Conservation (phyloP, 2,329 filamentous ascomycete genomes). For the Aspergillus quadrilineatus region DNA sequence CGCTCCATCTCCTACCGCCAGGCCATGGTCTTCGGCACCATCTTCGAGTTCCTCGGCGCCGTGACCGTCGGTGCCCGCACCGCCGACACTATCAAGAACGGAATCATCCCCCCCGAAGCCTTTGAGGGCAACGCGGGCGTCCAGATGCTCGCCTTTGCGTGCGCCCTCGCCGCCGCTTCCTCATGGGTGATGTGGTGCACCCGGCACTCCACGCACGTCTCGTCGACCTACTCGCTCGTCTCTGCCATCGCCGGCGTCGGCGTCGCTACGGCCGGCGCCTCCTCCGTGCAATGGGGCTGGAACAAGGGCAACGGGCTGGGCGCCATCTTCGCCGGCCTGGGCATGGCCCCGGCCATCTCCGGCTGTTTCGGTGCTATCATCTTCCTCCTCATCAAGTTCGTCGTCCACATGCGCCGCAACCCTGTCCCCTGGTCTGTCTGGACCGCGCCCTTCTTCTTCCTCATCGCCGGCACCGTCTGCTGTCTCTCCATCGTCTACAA, state of each 20-base stretch:
- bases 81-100: slow-evolving; percentile 77
- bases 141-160: slow-evolving; percentile 60
- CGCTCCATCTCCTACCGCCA: slow-evolving; percentile 53
- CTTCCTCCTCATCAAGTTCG: slow-evolving; percentile 70
- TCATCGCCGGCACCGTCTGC: slow-evolving; percentile 71
- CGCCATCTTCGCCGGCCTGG: slow-evolving; percentile 63
- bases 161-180: slow-evolving; percentile 34
- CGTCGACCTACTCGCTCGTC: slow-evolving; percentile 70
- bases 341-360: slow-evolving; percentile 69
- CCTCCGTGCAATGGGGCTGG: slow-evolving; percentile 68
- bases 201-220: slow-evolving; percentile 69
- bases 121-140: slow-evolving; percentile 64
- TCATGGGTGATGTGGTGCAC: slow-evolving; percentile 81
- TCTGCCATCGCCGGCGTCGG: slow-evolving; percentile 68
- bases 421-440: slow-evolving; percentile 71
- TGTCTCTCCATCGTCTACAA: slow-evolving; percentile 79
- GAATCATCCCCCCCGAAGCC: slow-evolving; percentile 62
- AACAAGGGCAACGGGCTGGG: slow-evolving; percentile 65
- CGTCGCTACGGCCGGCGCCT: slow-evolving; percentile 64
- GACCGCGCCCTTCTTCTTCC: slow-evolving; percentile 73
- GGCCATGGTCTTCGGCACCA: slow-evolving; percentile 51
- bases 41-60: slow-evolving; percentile 69
- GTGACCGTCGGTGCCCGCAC: slow-evolving; percentile 67
- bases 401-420: slow-evolving; percentile 70
- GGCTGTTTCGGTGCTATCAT: slow-evolving; percentile 65